Evolutionary conservation across 1,284 basidiomycete genomes (phyloP).

Genomic region (Boletellus sp.): DNA sequence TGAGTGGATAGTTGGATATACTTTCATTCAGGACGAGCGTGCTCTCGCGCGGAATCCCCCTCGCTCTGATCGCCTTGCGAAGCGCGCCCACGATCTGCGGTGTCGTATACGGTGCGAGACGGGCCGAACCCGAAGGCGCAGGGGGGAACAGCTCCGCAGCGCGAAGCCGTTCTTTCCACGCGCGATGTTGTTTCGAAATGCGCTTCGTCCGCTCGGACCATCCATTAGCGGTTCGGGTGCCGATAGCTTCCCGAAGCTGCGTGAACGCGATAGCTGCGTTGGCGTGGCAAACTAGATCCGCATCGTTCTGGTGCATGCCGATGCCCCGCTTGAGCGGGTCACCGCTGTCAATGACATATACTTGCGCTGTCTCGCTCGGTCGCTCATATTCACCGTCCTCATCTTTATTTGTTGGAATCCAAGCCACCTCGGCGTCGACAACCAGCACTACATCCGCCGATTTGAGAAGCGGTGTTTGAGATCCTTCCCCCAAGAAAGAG

Average conservation of each 20-base stretch:
- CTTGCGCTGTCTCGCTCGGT: constrained; percentile 41
- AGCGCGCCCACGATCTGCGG: constrained; percentile 50
- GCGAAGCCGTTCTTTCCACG: constrained; percentile 26
- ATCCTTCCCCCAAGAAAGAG: constrained; percentile 42
- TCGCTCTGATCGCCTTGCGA: constrained; percentile 38
- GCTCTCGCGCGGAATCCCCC: constrained; percentile 22
- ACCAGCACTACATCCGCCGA: constrained; percentile 61
- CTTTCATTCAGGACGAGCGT: constrained; percentile 60
- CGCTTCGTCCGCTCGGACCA: constrained; percentile 3
- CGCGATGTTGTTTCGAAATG: constrained; percentile 21
- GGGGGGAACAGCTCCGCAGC: constrained; percentile 20
- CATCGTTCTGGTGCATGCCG: constrained; percentile 54
- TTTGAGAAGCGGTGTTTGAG: constrained; percentile 44
- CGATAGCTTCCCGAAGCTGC: constrained; percentile 43
- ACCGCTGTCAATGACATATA: constrained; percentile 59
- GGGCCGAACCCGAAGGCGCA: constrained; percentile 2
- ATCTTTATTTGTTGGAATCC: constrained; percentile 51
- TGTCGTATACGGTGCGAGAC: constrained; percentile 36
- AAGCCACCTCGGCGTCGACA: constrained; percentile 63
- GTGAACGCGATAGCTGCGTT: constrained; percentile 51
- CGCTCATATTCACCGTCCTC: constrained; percentile 29
- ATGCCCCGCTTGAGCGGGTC: constrained; percentile 58
- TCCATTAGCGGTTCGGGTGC: constrained; percentile 11
- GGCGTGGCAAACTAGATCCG: constrained; percentile 55
- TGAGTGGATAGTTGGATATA: constrained; percentile 52